Evolutionary conservation across 139 green algal species (phyloP).

Genomic region (Coccomyxa sp.): DNA sequence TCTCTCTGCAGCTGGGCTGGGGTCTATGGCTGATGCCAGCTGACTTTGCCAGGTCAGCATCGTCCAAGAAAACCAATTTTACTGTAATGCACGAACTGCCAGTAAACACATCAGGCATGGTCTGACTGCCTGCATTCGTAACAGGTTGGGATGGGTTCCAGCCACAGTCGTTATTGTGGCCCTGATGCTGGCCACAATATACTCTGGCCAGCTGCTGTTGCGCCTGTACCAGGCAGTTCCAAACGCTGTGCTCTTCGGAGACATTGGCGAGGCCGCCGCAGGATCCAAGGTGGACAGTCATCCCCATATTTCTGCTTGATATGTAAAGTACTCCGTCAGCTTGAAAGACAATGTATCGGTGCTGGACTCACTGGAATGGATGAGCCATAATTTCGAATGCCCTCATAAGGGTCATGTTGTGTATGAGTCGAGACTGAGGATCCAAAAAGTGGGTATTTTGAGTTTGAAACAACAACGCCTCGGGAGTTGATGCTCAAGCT

Average conservation of each 20-base stretch:
- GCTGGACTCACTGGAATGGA: too few relatives aligned
- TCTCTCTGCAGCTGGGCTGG: conserved; percentile 8
- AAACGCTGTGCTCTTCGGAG: conserved; percentile 37
- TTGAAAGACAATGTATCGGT: too few relatives aligned
- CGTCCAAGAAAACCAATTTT: not conserved
- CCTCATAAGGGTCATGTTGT: too few relatives aligned
- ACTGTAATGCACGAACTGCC: not conserved
- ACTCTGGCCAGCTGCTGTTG: conserved; percentile 27
- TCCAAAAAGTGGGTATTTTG: too few relatives aligned
- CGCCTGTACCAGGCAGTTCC: conserved; percentile 24
- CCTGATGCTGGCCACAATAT: conserved; percentile 19
- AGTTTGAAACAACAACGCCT: too few relatives aligned
- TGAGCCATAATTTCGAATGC: too few relatives aligned
- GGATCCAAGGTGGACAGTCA: not conserved
- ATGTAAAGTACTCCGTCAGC: too few relatives aligned
- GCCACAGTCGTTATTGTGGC: not conserved
- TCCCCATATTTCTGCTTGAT: too few relatives aligned
- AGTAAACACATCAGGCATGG: not conserved
- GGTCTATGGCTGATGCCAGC: conserved; percentile 34
- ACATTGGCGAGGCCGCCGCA: conserved; percentile 37
- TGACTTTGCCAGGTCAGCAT: conserved; percentile 17
- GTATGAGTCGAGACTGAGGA: too few relatives aligned
- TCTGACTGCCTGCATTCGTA: not conserved
- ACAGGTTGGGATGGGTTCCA: not conserved
- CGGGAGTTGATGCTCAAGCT: too few relatives aligned